A percentile compares a stretch with the other conserved stretches of the same genome.
phyloP scores from a whole-genome alignment of 2,329 filamentous ascomycete genomes.

The Byssochlamys sp. region DNA sequence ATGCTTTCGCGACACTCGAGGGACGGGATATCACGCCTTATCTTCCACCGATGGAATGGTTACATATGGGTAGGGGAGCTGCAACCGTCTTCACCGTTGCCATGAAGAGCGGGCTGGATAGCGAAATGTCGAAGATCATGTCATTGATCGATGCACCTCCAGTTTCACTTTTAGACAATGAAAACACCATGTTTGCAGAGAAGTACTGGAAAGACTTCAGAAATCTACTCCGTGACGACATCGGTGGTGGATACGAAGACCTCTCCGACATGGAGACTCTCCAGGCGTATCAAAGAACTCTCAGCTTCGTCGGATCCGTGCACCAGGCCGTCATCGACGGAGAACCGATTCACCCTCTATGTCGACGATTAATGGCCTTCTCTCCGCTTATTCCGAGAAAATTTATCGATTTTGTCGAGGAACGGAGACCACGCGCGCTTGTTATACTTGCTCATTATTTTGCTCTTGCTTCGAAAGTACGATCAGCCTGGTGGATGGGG shows the following conservation, averaged over 20 bases:
- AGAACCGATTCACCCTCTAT: slow-evolving; percentile 15
- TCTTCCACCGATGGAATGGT: slow-evolving; percentile 21
- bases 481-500: slow-evolving; percentile 19
- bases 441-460: slow-evolving; percentile 25
- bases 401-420: slow-evolving; percentile 20
- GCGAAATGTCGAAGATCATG: neutral
- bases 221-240: neutral
- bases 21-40: slow-evolving; percentile 18
- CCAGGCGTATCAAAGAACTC: neutral
- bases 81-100: neutral
- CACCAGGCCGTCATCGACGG: slow-evolving; percentile 10
- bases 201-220: neutral
- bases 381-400: slow-evolving; percentile 19
- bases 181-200: neutral
- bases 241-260: neutral
- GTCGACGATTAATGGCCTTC: slow-evolving; percentile 21
- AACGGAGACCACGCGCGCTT: slow-evolving; percentile 18
- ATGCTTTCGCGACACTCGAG: slow-evolving; percentile 18
- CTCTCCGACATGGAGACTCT: neutral
- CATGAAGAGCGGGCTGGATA: neutral
- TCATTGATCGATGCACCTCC: neutral
- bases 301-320: neutral
- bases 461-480: slow-evolving; percentile 17
- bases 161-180: neutral
- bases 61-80: slow-evolving; percentile 16